Percentiles rank a stretch among this genome's conserved stretches.
These are phyloP conservation scores for Penicillium soppii DNA, from an alignment of 495 filamentous ascomycete species.

Conservation along the genomic window DNA sequence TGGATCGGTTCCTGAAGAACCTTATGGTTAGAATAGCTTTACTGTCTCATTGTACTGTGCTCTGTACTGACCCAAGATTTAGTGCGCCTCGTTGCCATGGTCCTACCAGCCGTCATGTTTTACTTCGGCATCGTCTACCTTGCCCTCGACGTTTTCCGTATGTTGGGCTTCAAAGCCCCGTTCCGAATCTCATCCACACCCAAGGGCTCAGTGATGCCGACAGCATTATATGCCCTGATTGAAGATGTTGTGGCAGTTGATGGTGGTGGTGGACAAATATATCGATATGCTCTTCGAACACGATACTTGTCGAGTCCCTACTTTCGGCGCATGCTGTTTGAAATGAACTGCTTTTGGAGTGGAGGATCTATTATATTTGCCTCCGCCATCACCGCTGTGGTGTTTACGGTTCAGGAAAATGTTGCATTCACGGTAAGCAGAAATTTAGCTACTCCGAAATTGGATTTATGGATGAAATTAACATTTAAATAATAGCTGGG, in stretches of 20 bases:
- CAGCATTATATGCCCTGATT: conserved; percentile 70
- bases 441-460: neutral
- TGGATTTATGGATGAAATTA: too few relatives aligned
- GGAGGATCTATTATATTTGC: conserved; percentile 54
- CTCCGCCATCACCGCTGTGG: conserved; percentile 57
- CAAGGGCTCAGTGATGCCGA: conserved; percentile 66
- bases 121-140: conserved; percentile 58
- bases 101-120: conserved; percentile 58
- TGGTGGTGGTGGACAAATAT: conserved; percentile 67
- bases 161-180: conserved; percentile 51
- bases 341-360: conserved; percentile 78
- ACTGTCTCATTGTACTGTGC: conserved; percentile 7
- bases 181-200: conserved; percentile 71
- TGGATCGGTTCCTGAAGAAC: conserved; percentile 39
- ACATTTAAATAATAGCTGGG: conserved; percentile 50
- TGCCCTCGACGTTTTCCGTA: conserved; percentile 45
- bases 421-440: conserved; percentile 69
- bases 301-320: conserved; percentile 68
- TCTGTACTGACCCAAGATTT: conserved; percentile 21
- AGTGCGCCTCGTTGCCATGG: conserved; percentile 62
- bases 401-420: conserved; percentile 60
- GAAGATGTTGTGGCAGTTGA: conserved; percentile 83
- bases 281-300: conserved; percentile 59
- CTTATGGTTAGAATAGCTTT: conserved; percentile 32
- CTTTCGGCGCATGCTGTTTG: conserved; percentile 70